Base-by-base conservation (phyloP, 208 protist species). In the Trichomonas gallinae region DNA sequence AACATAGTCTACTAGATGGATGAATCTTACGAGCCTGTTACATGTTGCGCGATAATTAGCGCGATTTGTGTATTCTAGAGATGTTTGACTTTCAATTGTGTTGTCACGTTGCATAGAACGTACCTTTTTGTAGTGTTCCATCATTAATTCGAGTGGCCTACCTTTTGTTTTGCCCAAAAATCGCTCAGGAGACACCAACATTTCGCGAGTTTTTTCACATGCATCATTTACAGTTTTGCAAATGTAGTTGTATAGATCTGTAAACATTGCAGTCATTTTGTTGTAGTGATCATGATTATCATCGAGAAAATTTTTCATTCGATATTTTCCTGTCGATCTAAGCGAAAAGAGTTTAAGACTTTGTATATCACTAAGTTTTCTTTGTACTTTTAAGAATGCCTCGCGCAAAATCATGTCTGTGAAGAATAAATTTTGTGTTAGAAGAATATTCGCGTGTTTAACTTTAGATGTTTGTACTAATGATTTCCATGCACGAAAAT, bases 171-270 rank as follows among this genome's bases (percentile, higher is more conserved):
- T 44, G 0, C 17, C 23, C 10, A 17, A 31, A 48, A 46, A 11
- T 34, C 31, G 9, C 46, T 93, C 44, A 34, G 87, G 87, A 48
- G 87, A 34, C 48, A 49, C 31, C 15, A 93, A 4, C n/a, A 34
- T 34, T 93, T 93, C 87, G 13, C 42, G 17, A 10, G 87, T 93
- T 38, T 93, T 93, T 93, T 93, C 87, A 93, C 87, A 93, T 10
- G 87, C 40, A 15, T 93, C 44, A 48, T 93, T 42, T 49, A 93
- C 87, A n/a, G 45, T 93, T 93, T 93, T 23, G n/a, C 17, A 23
- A 34, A 93, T 34, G n/a, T 93, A n/a, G 13, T 42, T 17, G 45
- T 42, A 93, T 3, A 93, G 17, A 21, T 93, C 87, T 38, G 42
- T 31, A 34, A 93, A 93, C 13, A 38, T n/a, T 38, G 44, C 9